Evolutionary conservation across 2,329 filamentous ascomycete genomes (phyloP), one percentile per base, ranked within the genome.

Genomic region (Cladorrhinum sp.): DNA sequence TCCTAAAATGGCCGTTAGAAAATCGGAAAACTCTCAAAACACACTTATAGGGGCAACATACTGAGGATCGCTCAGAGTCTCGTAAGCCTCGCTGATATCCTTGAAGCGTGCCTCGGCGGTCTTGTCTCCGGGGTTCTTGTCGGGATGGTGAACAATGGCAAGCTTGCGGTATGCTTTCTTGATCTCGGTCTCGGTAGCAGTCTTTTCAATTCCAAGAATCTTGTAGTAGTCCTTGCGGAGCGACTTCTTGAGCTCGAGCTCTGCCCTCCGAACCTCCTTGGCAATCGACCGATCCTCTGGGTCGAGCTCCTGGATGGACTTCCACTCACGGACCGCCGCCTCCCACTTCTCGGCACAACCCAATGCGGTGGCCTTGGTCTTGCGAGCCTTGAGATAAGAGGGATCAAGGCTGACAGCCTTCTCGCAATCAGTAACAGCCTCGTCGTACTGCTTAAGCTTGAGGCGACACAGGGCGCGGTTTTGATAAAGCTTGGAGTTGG

Each of bases 201-300:
- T 89, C 81, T 97, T 98, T 61, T 89, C 81, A 8, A 99, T 79
- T 5, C 88, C 90, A 57, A 99, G 86, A 67, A 98, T 96, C 84
- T 97, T 97, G 82, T 99, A 99, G 79, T 96, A 98, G 73, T 99
- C 95, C 77, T 99, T 99, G 64, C 95, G 85, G 77, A 94, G 90
- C 74, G 90, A 90, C 87, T 98, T 98, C 87, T 99, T 99, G 65
- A 98, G 80, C 78, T 99, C 95, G 24, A 97, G 80, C 78, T 99
- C 94, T 1, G 94, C 95, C 70, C 88, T 90, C 60, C 91, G 88
- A 50, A 98, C 86, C 70, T 99, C 95, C 75, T 90, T 93, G 56
- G 84, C 81, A 62, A 98, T 88, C 14, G 83, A 86, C 48, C 87
- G 85, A 74, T 99, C 95, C 64, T 87, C 83, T 1, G 93, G 93